A percentile compares a stretch with the other conserved stretches of the same genome.
Evolutionary conservation across 1,284 basidiomycete genomes (phyloP).

Genomic region (Sanghuangporus weigelae): DNA sequence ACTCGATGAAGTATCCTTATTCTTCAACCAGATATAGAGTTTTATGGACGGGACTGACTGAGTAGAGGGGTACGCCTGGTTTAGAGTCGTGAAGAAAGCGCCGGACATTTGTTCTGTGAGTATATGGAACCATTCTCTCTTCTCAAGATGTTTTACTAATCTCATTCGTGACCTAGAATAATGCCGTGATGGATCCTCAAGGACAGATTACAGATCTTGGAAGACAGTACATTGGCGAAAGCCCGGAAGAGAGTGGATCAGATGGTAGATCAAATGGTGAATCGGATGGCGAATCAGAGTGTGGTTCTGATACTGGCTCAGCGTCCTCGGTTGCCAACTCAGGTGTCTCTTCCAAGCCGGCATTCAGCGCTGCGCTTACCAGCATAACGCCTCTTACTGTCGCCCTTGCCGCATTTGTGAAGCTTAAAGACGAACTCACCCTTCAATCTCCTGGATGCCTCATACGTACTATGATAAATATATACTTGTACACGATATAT

Average conservation of each 20-base stretch:
- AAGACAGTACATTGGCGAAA: slow-evolving; percentile 30
- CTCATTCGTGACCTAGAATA: slow-evolving; percentile 21
- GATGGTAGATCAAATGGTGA: too few relatives aligned
- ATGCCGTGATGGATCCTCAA: slow-evolving; percentile 27
- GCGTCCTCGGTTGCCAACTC: neutral
- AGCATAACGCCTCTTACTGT: neutral
- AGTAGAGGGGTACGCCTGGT: slow-evolving; percentile 45
- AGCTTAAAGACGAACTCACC: too few relatives aligned
- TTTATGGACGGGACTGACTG: slow-evolving; percentile 38
- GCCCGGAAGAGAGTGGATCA: neutral
- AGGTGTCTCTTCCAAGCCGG: neutral
- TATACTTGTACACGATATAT: too few relatives aligned
- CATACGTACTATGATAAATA: too few relatives aligned
- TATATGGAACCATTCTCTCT: neutral
- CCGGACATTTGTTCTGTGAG: slow-evolving; percentile 29
- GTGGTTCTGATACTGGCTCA: neutral
- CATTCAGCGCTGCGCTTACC: neutral
- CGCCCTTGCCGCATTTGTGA: too few relatives aligned
- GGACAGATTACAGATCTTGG: slow-evolving; percentile 30
- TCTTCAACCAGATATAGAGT: slow-evolving; percentile 36
- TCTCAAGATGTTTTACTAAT: too few relatives aligned
- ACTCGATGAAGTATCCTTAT: slow-evolving; percentile 30
- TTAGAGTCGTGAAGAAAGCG: slow-evolving; percentile 35
- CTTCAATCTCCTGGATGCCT: too few relatives aligned
- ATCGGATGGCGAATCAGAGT: too few relatives aligned